Conservation (phyloP, 345 rosid genomes). For the Eucalyptus curtisii region DNA sequence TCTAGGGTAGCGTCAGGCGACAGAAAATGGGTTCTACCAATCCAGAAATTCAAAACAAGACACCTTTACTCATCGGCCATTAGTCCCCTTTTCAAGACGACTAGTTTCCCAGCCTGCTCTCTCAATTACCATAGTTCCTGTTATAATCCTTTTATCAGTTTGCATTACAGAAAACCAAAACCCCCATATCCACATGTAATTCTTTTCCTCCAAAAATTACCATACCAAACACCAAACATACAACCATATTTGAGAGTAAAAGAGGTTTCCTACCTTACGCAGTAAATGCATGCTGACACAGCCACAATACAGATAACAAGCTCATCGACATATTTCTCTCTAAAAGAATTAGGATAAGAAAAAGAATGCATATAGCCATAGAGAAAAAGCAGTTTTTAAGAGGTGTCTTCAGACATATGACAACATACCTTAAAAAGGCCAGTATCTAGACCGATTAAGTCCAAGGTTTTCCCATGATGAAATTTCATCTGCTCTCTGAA, state of each 20-base stretch:
- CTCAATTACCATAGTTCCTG: not conserved
- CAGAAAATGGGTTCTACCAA: not conserved
- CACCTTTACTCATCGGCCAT: not conserved
- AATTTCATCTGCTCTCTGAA: conserved; percentile 25
- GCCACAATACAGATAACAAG: not conserved
- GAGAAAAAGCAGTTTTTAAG: not conserved
- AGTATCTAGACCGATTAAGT: conserved; percentile 31
- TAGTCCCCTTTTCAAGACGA: not conserved
- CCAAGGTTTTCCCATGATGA: conserved; percentile 29
- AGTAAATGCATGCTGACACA: not conserved
- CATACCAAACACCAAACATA: not conserved
- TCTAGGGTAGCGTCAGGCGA: not conserved
- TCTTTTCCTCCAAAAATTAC: not conserved
- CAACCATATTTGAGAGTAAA: not conserved
- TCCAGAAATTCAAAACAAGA: not conserved
- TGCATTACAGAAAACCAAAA: not conserved
- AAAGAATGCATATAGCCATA: not conserved
- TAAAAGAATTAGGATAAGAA: not conserved
- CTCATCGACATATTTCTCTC: not conserved
- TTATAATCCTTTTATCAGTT: not conserved
- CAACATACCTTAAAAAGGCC: conserved; percentile 21
- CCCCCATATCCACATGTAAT: not conserved
- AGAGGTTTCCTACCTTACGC: not conserved
- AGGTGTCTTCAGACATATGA: not conserved
- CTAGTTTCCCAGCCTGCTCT: not conserved